Conservation (phyloP, 192 early-diverging fungal species). For the Podila verticillata region DNA sequence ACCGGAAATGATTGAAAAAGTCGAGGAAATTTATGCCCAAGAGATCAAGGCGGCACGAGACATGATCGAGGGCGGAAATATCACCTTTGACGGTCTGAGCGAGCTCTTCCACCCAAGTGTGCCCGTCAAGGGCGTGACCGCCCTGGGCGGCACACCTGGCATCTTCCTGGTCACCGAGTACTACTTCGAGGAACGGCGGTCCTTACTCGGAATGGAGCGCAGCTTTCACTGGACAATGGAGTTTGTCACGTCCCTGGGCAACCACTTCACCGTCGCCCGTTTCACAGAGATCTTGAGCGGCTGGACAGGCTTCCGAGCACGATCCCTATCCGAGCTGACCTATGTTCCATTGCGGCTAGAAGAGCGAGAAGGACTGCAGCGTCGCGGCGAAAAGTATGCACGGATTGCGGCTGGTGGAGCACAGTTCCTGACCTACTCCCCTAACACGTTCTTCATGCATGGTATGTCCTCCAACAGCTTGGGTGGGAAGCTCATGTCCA, state of each 20-base stretch:
- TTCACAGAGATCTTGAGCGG: not conserved
- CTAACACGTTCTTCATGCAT: constrained; percentile 2
- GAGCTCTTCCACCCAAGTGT: constrained; percentile 1
- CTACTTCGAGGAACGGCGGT: constrained; percentile 1
- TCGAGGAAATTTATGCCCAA: not conserved
- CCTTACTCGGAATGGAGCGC: not conserved
- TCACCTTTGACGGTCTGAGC: not conserved
- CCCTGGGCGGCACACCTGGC: not conserved
- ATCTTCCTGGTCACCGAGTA: not conserved
- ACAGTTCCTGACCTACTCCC: not conserved
- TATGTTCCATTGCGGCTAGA: not conserved
- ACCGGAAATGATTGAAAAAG: not conserved
- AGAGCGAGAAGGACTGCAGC: not conserved
- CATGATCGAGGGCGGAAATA: not conserved
- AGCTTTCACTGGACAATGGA: not conserved
- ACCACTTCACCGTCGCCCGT: not conserved
- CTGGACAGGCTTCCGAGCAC: not conserved
- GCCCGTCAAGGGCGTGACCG: not conserved
- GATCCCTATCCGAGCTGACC: not conserved
- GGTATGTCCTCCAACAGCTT: not conserved
- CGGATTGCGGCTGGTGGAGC: not conserved
- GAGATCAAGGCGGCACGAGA: not conserved
- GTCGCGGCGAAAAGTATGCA: not conserved
- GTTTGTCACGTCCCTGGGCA: not conserved
- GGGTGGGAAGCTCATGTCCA: not conserved